These are phyloP conservation scores for Ceratocystiopsis minuta DNA, from an alignment of 2,329 filamentous ascomycete genomes.

Conservation along the genomic window DNA sequence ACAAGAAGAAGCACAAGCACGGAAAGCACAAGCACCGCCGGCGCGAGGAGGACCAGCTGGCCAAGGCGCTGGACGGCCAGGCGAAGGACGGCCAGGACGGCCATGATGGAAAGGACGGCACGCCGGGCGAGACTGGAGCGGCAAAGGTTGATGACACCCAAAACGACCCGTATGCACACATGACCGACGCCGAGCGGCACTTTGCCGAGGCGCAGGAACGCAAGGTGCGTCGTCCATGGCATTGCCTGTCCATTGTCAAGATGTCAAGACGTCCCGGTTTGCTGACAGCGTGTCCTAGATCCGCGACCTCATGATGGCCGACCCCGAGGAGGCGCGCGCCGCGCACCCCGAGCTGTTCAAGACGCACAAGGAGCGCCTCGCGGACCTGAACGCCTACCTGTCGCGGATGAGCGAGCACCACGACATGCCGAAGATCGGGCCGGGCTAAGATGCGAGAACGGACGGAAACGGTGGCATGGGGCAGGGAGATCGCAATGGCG, in stretches of 20 bases:
- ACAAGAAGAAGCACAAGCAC: constrained; percentile 40
- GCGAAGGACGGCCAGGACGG: constrained; percentile 4
- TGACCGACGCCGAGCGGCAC: constrained; percentile 70
- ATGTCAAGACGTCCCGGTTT: not conserved
- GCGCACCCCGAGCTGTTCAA: constrained; percentile 63
- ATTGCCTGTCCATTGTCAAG: constrained; percentile 17
- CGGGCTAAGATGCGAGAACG: constrained; percentile 23
- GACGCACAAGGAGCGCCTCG: constrained; percentile 91
- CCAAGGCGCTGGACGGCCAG: no score
- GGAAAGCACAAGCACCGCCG: constrained; percentile 9
- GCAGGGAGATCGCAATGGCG: no score
- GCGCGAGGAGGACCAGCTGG: constrained; percentile 1
- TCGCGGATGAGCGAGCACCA: constrained; percentile 90
- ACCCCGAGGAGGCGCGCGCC: constrained; percentile 18
- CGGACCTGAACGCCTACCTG: constrained; percentile 87
- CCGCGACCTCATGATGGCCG: constrained; percentile 52
- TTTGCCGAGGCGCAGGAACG: constrained; percentile 69
- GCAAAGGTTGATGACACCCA: constrained; percentile 14
- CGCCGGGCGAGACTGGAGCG: no score
- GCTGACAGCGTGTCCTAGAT: no score
- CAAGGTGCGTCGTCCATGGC: constrained; percentile 27
- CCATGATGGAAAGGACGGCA: constrained; percentile 2
- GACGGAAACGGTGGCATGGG: no score
- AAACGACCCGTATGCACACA: constrained; percentile 22
- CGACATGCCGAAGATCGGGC: constrained; percentile 67